Evolutionary conservation across 2,329 filamentous ascomycete genomes (phyloP).

Genomic region (Dothidotthia symphoricarpi): DNA sequence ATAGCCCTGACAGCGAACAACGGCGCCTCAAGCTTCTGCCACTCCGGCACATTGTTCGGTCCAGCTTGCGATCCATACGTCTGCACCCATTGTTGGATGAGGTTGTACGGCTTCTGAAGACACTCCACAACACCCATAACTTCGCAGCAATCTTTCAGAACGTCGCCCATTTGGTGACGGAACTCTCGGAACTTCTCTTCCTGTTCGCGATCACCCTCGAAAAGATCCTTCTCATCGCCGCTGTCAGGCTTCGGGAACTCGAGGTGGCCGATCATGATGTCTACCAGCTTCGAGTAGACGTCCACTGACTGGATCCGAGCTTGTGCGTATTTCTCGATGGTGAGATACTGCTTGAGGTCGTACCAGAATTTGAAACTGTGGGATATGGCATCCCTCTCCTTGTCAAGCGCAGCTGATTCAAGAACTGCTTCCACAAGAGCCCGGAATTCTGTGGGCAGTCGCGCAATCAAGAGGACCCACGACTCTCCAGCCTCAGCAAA

Average conservation of each 20-base stretch:
- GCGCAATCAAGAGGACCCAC: constrained; percentile 89
- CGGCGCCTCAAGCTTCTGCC: constrained; percentile 94
- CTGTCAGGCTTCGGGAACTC: constrained; percentile 78
- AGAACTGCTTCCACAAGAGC: constrained; percentile 84
- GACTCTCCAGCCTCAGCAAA: constrained; percentile 92
- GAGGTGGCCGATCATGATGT: constrained; percentile 87
- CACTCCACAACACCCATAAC: constrained; percentile 93
- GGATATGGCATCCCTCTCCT: constrained; percentile 85
- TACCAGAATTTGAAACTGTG: constrained; percentile 98
- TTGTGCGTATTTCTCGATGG: constrained; percentile 83
- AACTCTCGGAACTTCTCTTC: constrained; percentile 98
- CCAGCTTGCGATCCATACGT: constrained; percentile 75
- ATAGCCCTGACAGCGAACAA: constrained; percentile 94
- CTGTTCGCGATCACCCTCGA: constrained; percentile 91
- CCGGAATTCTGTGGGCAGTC: constrained; percentile 77
- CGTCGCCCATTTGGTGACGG: constrained; percentile 95
- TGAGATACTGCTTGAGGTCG: constrained; percentile 94
- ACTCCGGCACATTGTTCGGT: constrained; percentile 76
- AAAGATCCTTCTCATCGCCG: constrained; percentile 75
- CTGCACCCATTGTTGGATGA: constrained; percentile 85
- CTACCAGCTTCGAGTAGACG: constrained; percentile 84
- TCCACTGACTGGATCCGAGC: constrained; percentile 75
- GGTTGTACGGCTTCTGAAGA: constrained; percentile 78
- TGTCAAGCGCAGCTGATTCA: constrained; percentile 86
- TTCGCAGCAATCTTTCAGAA: constrained; percentile 93